Base-by-base conservation (phyloP, 768 basidiomycete genomes). In the Ephemerocybe angulata region DNA sequence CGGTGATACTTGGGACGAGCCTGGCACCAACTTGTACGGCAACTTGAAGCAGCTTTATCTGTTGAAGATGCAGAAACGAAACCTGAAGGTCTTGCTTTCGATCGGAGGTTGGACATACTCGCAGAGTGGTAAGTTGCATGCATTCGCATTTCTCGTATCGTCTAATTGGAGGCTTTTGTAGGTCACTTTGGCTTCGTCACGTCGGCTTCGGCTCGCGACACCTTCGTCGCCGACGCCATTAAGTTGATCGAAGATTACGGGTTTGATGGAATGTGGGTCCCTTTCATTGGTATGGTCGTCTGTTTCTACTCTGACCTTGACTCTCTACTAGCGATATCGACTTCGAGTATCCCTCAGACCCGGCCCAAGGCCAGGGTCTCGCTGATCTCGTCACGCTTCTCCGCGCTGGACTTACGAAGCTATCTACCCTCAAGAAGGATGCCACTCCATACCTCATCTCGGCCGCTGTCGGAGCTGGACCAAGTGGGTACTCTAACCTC, bases 1-100 rank as follows among this genome's bases (percentile, higher is more conserved):
- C 0, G 77, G 78, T 2, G 90, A 92, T 62, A 82, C 82, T 11
- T 90, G 87, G 90, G 72, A 75, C 60, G 88, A 90, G 19, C 57
- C 73, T 1, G 90, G 89, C 19, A 89, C 84, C 66, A 91, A 92
- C 62, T 70, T 92, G 4, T 93, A 90, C 58, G 90, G 89, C 0
- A 85, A 84, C 66, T 69, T 93, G 62, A 92, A 92, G 72, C 90
- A 92, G 65, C 76, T 88, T 28, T 72, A 72, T 63, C 73, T 87
- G 41, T 62, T 87, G 55, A 88, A 88, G 67, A 65, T 87, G 35
- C 65, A 79, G 40, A 75, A 84, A 61, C 75, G 86, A 62, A 77
- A 78, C 54, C 62, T 81, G 50, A 79, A 80, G 57, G 78, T 79
- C 21, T 65, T 78, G n/a, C 68, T 81, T 13, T 79, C 78, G 0